Base-by-base conservation (phyloP, 257 asterid species). In the Handroanthus guayacan region DNA sequence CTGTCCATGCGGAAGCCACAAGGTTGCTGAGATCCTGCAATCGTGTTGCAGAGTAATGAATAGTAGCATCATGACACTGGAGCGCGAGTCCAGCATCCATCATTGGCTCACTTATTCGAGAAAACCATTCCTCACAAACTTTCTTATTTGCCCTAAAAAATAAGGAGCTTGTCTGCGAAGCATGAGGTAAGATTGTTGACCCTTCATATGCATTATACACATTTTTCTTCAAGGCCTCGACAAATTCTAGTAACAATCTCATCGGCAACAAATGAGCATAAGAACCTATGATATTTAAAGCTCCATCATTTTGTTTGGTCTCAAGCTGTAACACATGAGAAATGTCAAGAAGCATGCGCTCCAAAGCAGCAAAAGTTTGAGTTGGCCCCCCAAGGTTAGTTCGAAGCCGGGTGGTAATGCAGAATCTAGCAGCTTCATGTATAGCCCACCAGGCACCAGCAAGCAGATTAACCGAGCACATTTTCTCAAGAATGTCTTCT, bases 351-450 rank as follows among this genome's bases (percentile, higher is more conserved):
- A 95, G 99, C 99, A 95, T 95, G 76, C 97, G 97, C 79, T 95
- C 99, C 90, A 93, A 51, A 65, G 98, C 99, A 85, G 99, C 98
- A 86, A 95, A 95, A 75, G 99, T 95, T 87, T 93, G 99, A 80
- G 99, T 89, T 78, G 99, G 99, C 62, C 99, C 99, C 63, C 99
- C 99, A 85, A 95, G 99, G 83, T 95, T 91, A 72, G 99, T 95
- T 77, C 99, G 88, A 41, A 95, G 97, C 44, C 98, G 92, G n/a
- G 97, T 91, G 67, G 91, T 82, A 83, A 95, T 88, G 88, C 99
- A 95, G 81, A 89, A 95, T 84, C 99, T 87, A 69, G 99, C 98
- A 16, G 97, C 97, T 83, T 95, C 99, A 83, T 95, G 91, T 78
- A 93, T 81, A 80, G 98, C 97, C 99, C 99, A 95, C 99, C 99